Evolutionary conservation across 305 asterid species (phyloP), one percentile per base, ranked within the genome.

Genomic region (Solanum hybrid): DNA sequence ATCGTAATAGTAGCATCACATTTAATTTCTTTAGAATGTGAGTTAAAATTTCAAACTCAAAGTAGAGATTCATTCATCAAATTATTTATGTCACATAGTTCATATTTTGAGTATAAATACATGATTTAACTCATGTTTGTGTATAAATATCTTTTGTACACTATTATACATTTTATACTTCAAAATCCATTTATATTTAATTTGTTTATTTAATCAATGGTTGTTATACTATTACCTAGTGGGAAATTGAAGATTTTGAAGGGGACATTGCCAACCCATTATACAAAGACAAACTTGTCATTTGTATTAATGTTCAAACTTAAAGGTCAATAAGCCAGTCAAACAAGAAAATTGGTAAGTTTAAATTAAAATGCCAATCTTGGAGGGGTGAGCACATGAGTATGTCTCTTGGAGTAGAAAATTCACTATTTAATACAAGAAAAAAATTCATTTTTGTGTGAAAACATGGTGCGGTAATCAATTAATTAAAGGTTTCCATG

Each of bases 371-470:
- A 84, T 51, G 28, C 7, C 12, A 46, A 84, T 13, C 75, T 84
- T 51, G 87, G 6, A 51, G 75, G 87, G 42, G 87, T 84, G 73
- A 51, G 75, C 87, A 84, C 87, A 84, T 84, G 75, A 84, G 75
- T 18, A 84, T 84, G 75, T 84, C 87, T 84, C 75, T 29, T 42
- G 18, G 73, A 42, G 73, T 83, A 6, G 87, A 83, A 83, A 16
- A 31, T 35, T 42, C 24, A 83, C 5, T 28, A 42, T 16, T 28
- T 16, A 78, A 78, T 78, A 35, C 51, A 78, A 78, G 20, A 78
- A 78, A 9, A 22, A 20, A 20, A 13, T 34, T 1, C 36, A 12
- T 40, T 42, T 42, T 9, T 78, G 36, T 80, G 87, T 42, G 69
- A 82, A 82, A 40, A 82, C 28, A 34, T 28, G 87, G 71, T 46